These are phyloP conservation scores for Nyssa sinensis DNA, from an alignment of 148 eudicot species.

Conservation along the genomic window DNA sequence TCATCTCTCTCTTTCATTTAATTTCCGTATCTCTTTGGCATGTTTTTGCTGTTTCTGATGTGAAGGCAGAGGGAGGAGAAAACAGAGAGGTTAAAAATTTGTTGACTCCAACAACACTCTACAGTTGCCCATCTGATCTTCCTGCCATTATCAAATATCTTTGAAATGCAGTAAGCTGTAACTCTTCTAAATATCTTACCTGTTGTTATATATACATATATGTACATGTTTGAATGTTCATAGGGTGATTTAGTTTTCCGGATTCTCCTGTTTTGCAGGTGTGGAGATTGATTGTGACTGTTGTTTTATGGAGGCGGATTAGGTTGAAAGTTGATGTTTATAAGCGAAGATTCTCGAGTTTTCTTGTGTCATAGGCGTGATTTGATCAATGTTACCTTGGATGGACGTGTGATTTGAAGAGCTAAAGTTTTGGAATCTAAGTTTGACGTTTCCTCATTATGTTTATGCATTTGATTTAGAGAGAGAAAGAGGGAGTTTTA, in stretches of 20 bases:
- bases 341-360: neutral
- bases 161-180: neutral
- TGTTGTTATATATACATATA: too few relatives aligned
- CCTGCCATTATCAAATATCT: neutral
- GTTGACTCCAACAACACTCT: neutral
- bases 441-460: neutral
- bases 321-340: neutral
- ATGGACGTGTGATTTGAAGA: too few relatives aligned
- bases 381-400: neutral
- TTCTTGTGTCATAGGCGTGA: neutral
- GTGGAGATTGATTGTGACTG: neutral
- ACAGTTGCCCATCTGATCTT: neutral
- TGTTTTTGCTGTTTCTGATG: conserved; percentile 5
- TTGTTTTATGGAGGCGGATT: neutral
- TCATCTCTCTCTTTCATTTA: neutral
- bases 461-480: neutral
- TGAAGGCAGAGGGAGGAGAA: neutral
- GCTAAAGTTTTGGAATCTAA: too few relatives aligned
- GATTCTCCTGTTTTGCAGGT: conserved; percentile 8
- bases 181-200: neutral
- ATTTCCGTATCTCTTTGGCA: neutral
- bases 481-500: neutral
- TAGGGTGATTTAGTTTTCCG: neutral
- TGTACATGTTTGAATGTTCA: neutral
- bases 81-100: neutral